A percentile compares a stretch with the other conserved stretches of the same genome.
phyloP scores from a whole-genome alignment of 805 yeast genomes.

The Candida taoyuanica region DNA sequence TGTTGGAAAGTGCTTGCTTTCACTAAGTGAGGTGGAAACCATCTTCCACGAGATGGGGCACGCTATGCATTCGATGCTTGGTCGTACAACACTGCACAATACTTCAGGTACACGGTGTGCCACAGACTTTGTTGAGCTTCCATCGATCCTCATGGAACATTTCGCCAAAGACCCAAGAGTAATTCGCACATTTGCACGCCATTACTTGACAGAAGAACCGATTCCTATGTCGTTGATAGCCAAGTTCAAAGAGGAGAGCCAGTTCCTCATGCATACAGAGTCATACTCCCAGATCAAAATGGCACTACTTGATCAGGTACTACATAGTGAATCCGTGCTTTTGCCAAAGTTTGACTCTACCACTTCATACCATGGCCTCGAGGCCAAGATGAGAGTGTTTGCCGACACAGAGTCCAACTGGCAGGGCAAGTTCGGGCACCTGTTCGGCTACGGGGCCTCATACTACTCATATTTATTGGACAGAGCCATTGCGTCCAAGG shows the following conservation, averaged over 20 bases:
- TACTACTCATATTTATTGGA: constrained; percentile 91
- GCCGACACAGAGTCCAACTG: constrained; percentile 71
- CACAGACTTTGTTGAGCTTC: constrained; percentile 94
- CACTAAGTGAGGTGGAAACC: constrained; percentile 82
- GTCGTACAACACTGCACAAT: constrained; percentile 84
- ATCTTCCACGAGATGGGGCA: constrained; percentile 99
- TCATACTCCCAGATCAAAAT: constrained; percentile 82
- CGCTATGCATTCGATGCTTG: constrained; percentile 97
- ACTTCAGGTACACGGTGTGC: constrained; percentile 93
- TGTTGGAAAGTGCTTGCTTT: constrained; percentile 51
- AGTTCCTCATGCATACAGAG: constrained; percentile 62
- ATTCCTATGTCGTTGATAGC: constrained; percentile 48
- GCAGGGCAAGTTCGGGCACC: constrained; percentile 93
- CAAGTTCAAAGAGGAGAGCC: constrained; percentile 46
- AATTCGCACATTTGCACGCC: constrained; percentile 64
- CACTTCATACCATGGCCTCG: constrained; percentile 61
- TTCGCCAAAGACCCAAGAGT: constrained; percentile 84
- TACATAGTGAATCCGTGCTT: constrained; percentile 47
- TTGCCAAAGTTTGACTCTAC: constrained; percentile 50
- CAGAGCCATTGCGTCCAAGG: constrained; percentile 83
- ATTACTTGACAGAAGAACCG: constrained; percentile 55
- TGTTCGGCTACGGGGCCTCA: constrained; percentile 89
- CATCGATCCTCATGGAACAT: constrained; percentile 93
- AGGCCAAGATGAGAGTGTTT: constrained; percentile 52
- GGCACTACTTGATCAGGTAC: constrained; percentile 81